Evolutionary conservation across 257 asterid genomes (phyloP).

Genomic region (Plantago major): DNA sequence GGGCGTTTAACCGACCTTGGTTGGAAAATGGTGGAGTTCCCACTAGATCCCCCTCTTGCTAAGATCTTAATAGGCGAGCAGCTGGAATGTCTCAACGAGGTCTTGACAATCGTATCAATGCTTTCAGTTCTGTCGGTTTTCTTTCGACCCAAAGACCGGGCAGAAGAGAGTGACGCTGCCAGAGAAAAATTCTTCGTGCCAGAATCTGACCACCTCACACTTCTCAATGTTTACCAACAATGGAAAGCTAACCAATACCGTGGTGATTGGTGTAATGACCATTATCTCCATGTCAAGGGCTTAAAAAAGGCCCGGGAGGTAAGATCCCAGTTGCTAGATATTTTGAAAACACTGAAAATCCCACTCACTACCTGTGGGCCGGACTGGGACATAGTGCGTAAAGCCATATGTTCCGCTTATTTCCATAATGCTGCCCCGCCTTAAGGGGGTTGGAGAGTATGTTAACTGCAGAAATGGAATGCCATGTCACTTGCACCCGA

Average conservation of each 20-base stretch:
- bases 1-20: conserved; percentile 81
- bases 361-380: conserved; percentile 80
- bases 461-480: conserved; percentile 86
- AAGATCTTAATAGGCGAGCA: conserved; percentile 85
- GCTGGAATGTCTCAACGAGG: conserved; percentile 75
- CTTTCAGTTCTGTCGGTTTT: conserved; percentile 95
- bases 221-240: conserved; percentile 79
- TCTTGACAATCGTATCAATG: conserved; percentile 88
- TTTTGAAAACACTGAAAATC: conserved; percentile 64
- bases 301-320: conserved; percentile 88
- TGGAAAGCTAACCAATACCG: conserved; percentile 79
- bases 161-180: conserved; percentile 94
- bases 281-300: conserved; percentile 83
- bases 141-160: conserved; percentile 91
- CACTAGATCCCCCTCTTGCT: conserved; percentile 98
- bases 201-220: conserved; percentile 86
- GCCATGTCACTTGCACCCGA: conserved; percentile 96
- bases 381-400: conserved; percentile 85
- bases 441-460: conserved; percentile 83
- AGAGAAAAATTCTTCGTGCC: conserved; percentile 94
- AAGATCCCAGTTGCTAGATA: conserved; percentile 79
- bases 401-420: conserved; percentile 89
- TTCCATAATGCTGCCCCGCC: conserved; percentile 88
- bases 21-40: conserved; percentile 98
- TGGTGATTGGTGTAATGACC: conserved; percentile 97